Conservation (phyloP, 73 alveolate genomes). For the Uronychia binucleata region DNA sequence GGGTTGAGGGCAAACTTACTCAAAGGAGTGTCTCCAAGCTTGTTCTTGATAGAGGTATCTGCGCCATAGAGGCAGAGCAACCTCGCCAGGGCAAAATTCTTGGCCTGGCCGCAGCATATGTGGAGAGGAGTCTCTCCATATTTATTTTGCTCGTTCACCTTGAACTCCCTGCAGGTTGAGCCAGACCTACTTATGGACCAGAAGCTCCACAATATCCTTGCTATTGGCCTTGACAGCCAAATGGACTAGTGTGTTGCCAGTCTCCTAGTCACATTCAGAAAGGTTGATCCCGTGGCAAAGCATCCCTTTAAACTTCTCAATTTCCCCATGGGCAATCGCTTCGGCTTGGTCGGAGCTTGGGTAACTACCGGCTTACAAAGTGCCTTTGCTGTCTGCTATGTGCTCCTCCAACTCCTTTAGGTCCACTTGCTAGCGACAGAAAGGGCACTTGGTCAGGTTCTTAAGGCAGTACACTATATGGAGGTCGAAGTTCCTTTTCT, state of each 20-base stretch:
- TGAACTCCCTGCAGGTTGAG: conserved; percentile 4
- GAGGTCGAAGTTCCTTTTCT: conserved; percentile 32
- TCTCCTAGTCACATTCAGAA: conserved; percentile 1
- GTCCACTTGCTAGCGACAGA: conserved; percentile 19
- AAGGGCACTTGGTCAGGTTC: conserved; percentile 48
- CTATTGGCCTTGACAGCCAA: conserved; percentile 31
- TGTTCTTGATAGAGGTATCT: conserved; percentile 15
- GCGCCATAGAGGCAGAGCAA: conserved; percentile 20
- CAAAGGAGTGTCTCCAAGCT: conserved; percentile 36
- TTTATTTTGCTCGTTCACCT: conserved; percentile 9
- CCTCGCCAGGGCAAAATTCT: conserved; percentile 21
- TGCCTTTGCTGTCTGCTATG: conserved; percentile 26
- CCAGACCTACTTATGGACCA: conserved; percentile 4
- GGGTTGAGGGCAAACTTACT: conserved; percentile 7
- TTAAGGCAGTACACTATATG: conserved; percentile 50
- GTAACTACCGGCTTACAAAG: neutral
- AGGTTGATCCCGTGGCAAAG: conserved; percentile 26
- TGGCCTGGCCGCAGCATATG: conserved; percentile 39
- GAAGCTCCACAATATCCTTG: conserved; percentile 18
- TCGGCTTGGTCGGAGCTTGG: conserved; percentile 1
- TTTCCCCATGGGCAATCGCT: neutral
- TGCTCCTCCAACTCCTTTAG: conserved; percentile 30
- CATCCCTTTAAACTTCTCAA: conserved; percentile 15
- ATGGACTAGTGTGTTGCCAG: conserved; percentile 10
- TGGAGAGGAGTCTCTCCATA: conserved; percentile 57